These are phyloP conservation scores for Beauveria scarabaeidicola DNA, from an alignment of 2,329 filamentous ascomycete species.

Conservation along the genomic window DNA sequence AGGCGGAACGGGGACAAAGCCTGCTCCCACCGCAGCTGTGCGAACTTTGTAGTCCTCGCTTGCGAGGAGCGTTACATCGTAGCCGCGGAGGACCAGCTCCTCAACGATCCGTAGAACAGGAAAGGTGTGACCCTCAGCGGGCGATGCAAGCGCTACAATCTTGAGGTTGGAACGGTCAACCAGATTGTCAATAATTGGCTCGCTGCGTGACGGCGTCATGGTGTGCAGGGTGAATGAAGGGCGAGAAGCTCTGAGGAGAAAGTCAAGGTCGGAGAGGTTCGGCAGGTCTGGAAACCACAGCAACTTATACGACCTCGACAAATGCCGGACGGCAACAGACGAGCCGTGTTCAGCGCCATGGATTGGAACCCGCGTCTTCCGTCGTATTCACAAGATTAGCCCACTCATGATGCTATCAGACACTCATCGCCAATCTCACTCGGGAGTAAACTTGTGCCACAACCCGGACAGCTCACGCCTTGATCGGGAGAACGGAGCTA, in stretches of 20 bases:
- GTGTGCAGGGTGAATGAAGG: neutral
- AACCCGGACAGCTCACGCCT: neutral
- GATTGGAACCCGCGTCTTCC: no score
- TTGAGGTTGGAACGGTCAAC: neutral
- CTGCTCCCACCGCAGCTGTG: slow-evolving; percentile 29
- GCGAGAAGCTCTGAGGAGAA: neutral
- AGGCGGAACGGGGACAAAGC: slow-evolving; percentile 23
- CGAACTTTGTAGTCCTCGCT: slow-evolving; percentile 26
- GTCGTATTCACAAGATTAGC: no score
- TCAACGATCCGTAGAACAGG: slow-evolving; percentile 26
- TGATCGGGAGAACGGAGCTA: neutral
- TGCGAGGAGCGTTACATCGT: slow-evolving; percentile 33
- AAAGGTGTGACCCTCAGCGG: slow-evolving; percentile 23
- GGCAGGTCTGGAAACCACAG: no score
- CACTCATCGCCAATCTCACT: neutral
- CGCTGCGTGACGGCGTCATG: neutral
- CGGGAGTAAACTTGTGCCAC: neutral
- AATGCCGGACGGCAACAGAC: no score
- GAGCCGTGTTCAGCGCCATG: no score
- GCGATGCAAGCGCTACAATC: slow-evolving; percentile 14
- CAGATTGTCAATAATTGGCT: neutral
- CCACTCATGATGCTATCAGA: no score
- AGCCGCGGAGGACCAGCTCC: slow-evolving; percentile 30
- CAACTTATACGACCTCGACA: neutral
- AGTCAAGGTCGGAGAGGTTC: neutral